Evolutionary conservation across 805 yeast species (phyloP).

Genomic region (Tetrapisispora fleetii): DNA sequence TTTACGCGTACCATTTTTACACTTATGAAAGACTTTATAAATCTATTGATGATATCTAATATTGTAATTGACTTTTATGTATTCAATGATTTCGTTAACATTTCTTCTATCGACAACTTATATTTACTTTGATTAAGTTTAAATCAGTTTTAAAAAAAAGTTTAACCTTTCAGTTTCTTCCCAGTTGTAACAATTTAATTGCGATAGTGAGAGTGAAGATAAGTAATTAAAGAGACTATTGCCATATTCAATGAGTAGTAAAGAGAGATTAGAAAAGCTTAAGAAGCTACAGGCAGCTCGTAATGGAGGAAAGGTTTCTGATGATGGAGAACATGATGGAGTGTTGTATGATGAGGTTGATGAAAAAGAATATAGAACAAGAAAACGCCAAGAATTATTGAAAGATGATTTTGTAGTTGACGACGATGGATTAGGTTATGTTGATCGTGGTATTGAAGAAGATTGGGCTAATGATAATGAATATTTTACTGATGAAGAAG

Average conservation of each 20-base stretch:
- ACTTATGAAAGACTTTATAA: too few species aligned
- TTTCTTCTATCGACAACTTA: too few species aligned
- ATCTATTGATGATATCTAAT: too few species aligned
- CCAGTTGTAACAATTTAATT: too few species aligned
- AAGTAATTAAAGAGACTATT: too few species aligned
- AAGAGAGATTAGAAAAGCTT: conserved; percentile 40
- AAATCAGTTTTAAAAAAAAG: not conserved
- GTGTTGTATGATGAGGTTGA: conserved; percentile 78
- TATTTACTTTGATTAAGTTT: too few species aligned
- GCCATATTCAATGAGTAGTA: conserved; percentile 28
- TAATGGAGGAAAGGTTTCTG: conserved; percentile 13
- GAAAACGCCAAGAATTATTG: conserved; percentile 68
- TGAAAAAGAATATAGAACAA: conserved; percentile 65
- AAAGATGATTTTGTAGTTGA: conserved; percentile 92
- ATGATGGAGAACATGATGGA: conserved; percentile 33
- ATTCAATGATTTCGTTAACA: too few species aligned
- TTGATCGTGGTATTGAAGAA: conserved; percentile 86
- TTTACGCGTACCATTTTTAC: not conserved
- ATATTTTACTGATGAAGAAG: conserved; percentile 50
- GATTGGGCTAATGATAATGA: conserved; percentile 42
- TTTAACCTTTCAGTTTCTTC: not conserved
- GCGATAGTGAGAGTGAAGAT: too few species aligned
- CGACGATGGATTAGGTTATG: conserved; percentile 89
- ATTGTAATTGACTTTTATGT: too few species aligned
- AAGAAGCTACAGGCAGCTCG: conserved; percentile 52